Evolutionary conservation across 1,284 basidiomycete species (phyloP).

Genomic region (Trichosporon ovoides): DNA sequence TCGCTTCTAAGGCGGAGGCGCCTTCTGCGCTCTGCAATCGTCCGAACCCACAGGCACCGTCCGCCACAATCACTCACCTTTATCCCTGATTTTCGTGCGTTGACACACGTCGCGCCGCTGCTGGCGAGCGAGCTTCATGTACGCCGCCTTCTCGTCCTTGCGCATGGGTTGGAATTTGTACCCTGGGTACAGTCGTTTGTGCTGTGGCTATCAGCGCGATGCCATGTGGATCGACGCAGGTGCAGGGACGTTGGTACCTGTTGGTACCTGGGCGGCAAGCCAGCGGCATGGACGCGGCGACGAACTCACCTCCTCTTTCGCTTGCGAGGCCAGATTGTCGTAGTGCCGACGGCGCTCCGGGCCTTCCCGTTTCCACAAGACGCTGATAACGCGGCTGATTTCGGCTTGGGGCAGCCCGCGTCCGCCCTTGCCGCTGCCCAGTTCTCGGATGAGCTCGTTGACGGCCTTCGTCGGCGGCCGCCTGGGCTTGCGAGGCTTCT

Average conservation of each 20-base stretch:
- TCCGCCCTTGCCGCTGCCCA: conserved; percentile 39
- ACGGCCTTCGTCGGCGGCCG: conserved; percentile 32
- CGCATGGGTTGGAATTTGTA: conserved; percentile 69
- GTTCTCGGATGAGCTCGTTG: conserved; percentile 4
- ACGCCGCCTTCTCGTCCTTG: conserved; percentile 58
- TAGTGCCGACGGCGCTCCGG: conserved; percentile 57
- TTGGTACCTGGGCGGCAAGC: not conserved
- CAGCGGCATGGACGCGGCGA: too few species aligned
- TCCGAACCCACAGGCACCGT: not conserved
- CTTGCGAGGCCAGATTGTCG: conserved; percentile 62
- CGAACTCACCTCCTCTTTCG: conserved; percentile 57
- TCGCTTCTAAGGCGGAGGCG: not conserved
- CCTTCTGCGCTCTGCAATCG: not conserved
- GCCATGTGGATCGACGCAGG: too few species aligned
- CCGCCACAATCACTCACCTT: not conserved
- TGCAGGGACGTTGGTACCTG: too few species aligned
- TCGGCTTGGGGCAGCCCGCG: conserved; percentile 60
- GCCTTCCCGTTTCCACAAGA: conserved; percentile 63
- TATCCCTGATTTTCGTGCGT: conserved; percentile 23
- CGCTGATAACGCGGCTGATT: conserved; percentile 64
- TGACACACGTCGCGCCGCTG: conserved; percentile 29
- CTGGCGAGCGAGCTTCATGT: conserved; percentile 49
- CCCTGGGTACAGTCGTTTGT: conserved; percentile 59
- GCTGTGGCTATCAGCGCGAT: conserved; percentile 38
- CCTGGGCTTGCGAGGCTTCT: conserved; percentile 21